Conservation (phyloP, 371 early-diverging fungal genomes). For the Lichtheimia hyalospora region DNA sequence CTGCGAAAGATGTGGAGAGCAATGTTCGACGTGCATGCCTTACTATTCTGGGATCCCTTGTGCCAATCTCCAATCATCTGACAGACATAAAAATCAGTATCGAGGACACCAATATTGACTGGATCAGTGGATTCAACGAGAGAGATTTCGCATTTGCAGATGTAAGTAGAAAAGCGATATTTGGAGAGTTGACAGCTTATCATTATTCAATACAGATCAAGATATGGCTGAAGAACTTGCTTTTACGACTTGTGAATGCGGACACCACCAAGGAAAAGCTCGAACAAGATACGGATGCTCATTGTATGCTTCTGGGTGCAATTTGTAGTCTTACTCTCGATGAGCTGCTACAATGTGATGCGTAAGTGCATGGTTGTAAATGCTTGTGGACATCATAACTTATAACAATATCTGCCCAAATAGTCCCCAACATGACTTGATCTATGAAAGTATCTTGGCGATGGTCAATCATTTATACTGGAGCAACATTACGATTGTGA, state of each 20-base stretch:
- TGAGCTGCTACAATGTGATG: slow-evolving; percentile 43
- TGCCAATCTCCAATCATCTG: slow-evolving; percentile 39
- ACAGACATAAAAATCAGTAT: slow-evolving; percentile 26
- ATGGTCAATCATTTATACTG: slow-evolving; percentile 73
- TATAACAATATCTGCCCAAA: neutral
- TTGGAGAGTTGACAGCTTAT: neutral
- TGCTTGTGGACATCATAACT: neutral
- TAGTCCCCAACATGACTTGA: slow-evolving; percentile 35
- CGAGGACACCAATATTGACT: slow-evolving; percentile 16
- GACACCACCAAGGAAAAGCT: slow-evolving; percentile 25
- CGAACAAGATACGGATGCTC: slow-evolving; percentile 45
- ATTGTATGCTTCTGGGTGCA: slow-evolving; percentile 59
- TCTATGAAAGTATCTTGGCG: slow-evolving; percentile 59
- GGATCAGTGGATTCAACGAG: slow-evolving; percentile 17
- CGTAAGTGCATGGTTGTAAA: slow-evolving; percentile 27
- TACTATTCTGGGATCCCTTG: slow-evolving; percentile 42
- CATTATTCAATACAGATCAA: slow-evolving; percentile 30
- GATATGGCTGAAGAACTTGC: slow-evolving; percentile 47
- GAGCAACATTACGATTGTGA: slow-evolving; percentile 59
- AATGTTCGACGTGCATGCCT: slow-evolving; percentile 41
- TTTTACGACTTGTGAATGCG: slow-evolving; percentile 42
- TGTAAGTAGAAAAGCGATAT: slow-evolving; percentile 8
- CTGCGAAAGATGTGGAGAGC: slow-evolving; percentile 17
- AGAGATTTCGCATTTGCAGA: slow-evolving; percentile 27
- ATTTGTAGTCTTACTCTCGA: slow-evolving; percentile 53